A percentile compares a stretch with the other conserved stretches of the same genome.
Conservation (phyloP, 2,329 filamentous ascomycete genomes). For the Ophiostoma sp. region DNA sequence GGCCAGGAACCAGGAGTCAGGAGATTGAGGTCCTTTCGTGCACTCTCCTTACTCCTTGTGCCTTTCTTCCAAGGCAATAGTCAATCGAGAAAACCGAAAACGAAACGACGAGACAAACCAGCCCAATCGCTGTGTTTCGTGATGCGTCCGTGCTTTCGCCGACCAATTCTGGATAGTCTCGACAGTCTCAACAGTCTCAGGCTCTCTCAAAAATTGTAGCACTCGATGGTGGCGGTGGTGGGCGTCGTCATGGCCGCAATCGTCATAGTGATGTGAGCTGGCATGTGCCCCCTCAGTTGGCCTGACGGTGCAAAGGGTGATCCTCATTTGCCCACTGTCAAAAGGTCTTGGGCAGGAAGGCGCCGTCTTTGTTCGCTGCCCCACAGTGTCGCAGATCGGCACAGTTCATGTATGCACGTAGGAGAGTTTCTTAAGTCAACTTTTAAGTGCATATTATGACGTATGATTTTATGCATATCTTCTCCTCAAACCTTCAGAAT, state of each 20-base stretch:
- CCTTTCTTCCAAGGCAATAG: background rate
- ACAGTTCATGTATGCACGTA: conserved; percentile 4
- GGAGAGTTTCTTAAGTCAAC: background rate
- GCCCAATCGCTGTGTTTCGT: background rate
- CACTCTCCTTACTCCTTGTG: background rate
- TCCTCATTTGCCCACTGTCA: conserved; percentile 14
- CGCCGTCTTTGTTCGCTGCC: conserved; percentile 1
- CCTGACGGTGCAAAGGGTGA: conserved; percentile 2
- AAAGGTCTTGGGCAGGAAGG: background rate
- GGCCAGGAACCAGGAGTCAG: background rate
- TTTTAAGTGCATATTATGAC: background rate
- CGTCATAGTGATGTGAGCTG: conserved; percentile 15
- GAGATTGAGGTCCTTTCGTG: background rate
- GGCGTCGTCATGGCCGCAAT: conserved; percentile 18
- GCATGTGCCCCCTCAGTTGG: conserved; percentile 4
- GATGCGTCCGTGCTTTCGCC: background rate
- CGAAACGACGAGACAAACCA: background rate
- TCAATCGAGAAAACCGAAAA: background rate
- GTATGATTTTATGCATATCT: background rate
- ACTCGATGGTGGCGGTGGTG: background rate
- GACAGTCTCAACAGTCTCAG: background rate
- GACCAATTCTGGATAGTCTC: background rate
- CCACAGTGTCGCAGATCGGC: background rate
- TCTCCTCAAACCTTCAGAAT: background rate
- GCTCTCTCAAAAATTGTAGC: background rate